Base-by-base conservation (phyloP, 148 eudicot genomes). In the Beta vulgaris region DNA sequence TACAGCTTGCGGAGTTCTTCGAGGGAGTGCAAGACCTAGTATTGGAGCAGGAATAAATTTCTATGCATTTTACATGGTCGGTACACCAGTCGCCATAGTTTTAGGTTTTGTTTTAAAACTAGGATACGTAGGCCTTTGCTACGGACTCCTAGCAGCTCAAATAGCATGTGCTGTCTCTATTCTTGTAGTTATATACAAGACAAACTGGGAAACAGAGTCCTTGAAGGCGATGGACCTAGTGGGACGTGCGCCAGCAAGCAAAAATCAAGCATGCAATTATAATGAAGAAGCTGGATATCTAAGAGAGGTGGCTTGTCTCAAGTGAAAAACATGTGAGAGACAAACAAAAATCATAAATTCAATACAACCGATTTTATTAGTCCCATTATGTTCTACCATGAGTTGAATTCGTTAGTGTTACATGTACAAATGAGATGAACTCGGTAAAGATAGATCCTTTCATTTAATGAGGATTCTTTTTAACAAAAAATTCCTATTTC, bases 121-220 rank as follows among this genome's bases (percentile, higher is more conserved):
- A 55, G 96, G 86, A 61, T 92, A 79, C 73, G 28, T 63, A 46
- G 97, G 97, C 51, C 97, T 92, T 78, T 92, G 93, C 77, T 92
- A 88, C 57, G 95, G 96, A 28, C 91, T 92, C 54, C 58, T 92
- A 72, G 91, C 88, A 21, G 97, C 97, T 55, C 96, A 92, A 80
- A 43, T 85, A 49, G 83, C 87, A 37, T 92, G 97, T 78, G 81
- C 77, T 9, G 39, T 90, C 48, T 87, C 92, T 21, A 87, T 92
- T 70, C 68, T 90, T 65, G 69, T 71, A 77, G 91, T 84, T 34
- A 59, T 90, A 57, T 86, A 84, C 72, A 86, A 75, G 40, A 92
- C 89, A 43, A 80, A 92, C 66, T 92, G 97, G 97, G 92, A 87
- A 62, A 73, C 59, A 63, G 97, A 90, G 68, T 87, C 92, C 61